Conservation (phyloP, 345 rosid species). For the Gossypium herbaceum region DNA sequence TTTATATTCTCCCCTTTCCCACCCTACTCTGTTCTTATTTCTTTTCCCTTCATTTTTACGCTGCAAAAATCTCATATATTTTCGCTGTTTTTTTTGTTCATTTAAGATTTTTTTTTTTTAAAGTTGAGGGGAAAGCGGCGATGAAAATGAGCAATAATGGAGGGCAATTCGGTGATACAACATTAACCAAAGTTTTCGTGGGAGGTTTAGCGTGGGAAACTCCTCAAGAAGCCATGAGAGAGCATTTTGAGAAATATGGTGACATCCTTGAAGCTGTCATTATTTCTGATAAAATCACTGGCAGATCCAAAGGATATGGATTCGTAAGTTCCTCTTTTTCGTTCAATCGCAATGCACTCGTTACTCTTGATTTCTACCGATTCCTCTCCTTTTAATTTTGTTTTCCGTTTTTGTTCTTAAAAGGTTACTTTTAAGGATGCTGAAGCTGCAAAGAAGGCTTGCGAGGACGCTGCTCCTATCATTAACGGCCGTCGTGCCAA, state of each 20-base stretch:
- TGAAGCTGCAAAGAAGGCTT: slow-evolving; percentile 79
- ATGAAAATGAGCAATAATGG: slow-evolving; percentile 45
- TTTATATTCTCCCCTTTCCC: slow-evolving; percentile 23
- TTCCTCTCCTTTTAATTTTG: neutral
- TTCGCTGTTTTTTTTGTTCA: neutral
- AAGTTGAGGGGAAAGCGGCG: neutral
- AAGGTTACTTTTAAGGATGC: slow-evolving; percentile 93
- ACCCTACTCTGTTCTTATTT: neutral
- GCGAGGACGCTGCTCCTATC: slow-evolving; percentile 75
- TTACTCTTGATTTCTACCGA: neutral
- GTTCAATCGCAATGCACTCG: neutral
- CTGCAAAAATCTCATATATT: neutral
- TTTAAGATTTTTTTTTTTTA: neutral
- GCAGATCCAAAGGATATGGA: slow-evolving; percentile 98
- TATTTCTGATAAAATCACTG: slow-evolving; percentile 82
- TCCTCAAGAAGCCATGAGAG: slow-evolving; percentile 70
- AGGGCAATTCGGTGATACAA: slow-evolving; percentile 81
- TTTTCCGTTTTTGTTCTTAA: neutral
- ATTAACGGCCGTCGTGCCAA: slow-evolving; percentile 95
- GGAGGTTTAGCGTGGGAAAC: slow-evolving; percentile 99
- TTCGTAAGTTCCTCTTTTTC: slow-evolving; percentile 44
- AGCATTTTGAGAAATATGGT: slow-evolving; percentile 87
- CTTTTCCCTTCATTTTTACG: neutral
- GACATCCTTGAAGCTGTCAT: slow-evolving; percentile 93
- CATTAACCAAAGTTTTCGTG: slow-evolving; percentile 89